Conservation (phyloP, 257 asterid species). For the Gardenia jasminoides region DNA sequence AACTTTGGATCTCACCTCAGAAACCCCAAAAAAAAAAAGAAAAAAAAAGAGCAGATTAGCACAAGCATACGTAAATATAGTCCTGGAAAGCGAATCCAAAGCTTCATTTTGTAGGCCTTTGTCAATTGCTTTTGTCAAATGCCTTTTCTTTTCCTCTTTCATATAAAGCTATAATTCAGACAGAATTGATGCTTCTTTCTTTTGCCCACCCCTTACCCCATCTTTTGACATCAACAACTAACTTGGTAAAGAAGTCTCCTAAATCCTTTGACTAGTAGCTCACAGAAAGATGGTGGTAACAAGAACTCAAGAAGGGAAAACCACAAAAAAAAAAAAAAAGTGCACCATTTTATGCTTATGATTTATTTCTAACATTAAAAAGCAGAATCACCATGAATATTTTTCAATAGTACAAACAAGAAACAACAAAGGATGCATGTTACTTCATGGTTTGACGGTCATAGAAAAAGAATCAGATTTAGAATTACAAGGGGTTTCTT, state of each 20-base stretch:
- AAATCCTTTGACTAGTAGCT: conserved; percentile 3
- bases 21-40: neutral
- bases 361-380: too few relatives aligned
- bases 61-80: neutral
- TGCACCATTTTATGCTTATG: too few relatives aligned
- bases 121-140: conserved; percentile 20
- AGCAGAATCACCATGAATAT: too few relatives aligned
- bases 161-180: conserved; percentile 2
- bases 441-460: too few relatives aligned
- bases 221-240: conserved; percentile 18
- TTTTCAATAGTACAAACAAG: too few relatives aligned
- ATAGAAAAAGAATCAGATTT: too few relatives aligned
- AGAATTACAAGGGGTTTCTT: too few relatives aligned
- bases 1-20: too few relatives aligned
- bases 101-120: conserved; percentile 22
- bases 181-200: conserved; percentile 17
- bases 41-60: neutral
- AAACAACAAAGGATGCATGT: too few relatives aligned
- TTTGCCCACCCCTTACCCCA: neutral
- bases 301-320: neutral
- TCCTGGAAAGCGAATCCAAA: conserved; percentile 22
- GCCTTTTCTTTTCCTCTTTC: conserved; percentile 4
- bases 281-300: neutral
- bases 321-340: too few relatives aligned
- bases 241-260: conserved; percentile 23